Evolutionary conservation across 352 stramenopile species (phyloP).

Genomic region (Phytophthora megakarya): DNA sequence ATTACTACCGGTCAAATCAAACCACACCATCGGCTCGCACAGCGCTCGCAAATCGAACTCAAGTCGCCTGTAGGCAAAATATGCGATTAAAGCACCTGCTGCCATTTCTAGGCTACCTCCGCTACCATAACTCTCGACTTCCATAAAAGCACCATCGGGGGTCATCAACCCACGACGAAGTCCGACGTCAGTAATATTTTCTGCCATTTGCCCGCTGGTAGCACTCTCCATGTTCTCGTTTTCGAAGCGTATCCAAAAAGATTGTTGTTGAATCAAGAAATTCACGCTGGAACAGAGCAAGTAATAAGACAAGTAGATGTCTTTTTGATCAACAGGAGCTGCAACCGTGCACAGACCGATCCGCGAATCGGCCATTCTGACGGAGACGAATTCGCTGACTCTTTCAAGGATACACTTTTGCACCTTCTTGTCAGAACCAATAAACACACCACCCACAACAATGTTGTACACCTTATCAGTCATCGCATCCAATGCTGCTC

Average conservation of each 20-base stretch:
- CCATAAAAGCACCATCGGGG: constrained; percentile 33
- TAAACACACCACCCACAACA: constrained; percentile 40
- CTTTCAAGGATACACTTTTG: constrained; percentile 37
- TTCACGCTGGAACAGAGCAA: constrained; percentile 37
- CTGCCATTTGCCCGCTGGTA: constrained; percentile 17
- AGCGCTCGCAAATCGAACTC: constrained; percentile 58
- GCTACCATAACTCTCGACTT: constrained; percentile 30
- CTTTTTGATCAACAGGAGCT: constrained; percentile 24
- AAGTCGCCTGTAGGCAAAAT: constrained; percentile 27
- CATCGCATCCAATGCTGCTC: constrained; percentile 28
- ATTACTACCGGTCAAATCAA: constrained; percentile 38
- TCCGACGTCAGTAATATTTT: constrained; percentile 29
- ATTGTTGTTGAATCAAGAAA: constrained; percentile 36
- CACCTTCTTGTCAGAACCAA: constrained; percentile 17
- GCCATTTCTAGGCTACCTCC: constrained; percentile 21
- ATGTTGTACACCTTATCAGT: constrained; percentile 53
- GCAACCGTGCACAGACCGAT: constrained; percentile 59
- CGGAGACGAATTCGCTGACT: constrained; percentile 37
- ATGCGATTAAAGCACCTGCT: constrained; percentile 23
- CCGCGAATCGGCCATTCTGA: constrained; percentile 42
- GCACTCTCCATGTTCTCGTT: constrained; percentile 45
- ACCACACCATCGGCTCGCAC: constrained; percentile 46
- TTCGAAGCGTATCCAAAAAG: constrained; percentile 62
- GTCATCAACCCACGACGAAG: constrained; percentile 45
- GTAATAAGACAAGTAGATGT: constrained; percentile 48